Evolutionary conservation across 1,284 basidiomycete genomes (phyloP).

Genomic region (Austroboletus niveus): DNA sequence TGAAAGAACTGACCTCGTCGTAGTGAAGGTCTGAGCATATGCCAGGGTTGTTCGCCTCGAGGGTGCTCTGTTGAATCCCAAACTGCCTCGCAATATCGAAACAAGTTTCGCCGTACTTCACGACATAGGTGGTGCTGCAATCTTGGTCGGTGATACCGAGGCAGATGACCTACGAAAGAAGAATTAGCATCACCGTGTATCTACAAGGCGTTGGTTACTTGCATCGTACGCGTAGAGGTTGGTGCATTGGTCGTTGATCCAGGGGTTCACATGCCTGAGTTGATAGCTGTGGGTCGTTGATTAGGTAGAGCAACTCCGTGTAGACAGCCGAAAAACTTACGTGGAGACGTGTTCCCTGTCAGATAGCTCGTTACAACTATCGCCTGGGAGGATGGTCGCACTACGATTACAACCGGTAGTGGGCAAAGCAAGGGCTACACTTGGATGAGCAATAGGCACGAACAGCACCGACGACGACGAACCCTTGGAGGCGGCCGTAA

Average conservation of each 20-base stretch:
- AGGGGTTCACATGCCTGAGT: constrained; percentile 37
- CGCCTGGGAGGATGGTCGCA: constrained; percentile 35
- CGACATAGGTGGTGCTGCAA: neutral
- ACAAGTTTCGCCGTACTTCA: neutral
- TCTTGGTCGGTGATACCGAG: constrained; percentile 20
- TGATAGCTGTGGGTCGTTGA: constrained; percentile 35
- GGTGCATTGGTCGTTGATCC: constrained; percentile 36
- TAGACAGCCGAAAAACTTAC: constrained; percentile 22
- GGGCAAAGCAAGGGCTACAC: constrained; percentile 10
- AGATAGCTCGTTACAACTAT: constrained; percentile 39
- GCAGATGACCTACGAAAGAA: constrained; percentile 35
- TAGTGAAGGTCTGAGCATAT: neutral
- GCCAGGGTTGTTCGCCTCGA: neutral
- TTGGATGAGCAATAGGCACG: neutral
- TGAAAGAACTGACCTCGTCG: neutral
- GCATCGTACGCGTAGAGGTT: constrained; percentile 37
- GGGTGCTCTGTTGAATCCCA: neutral
- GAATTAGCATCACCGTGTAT: too few relatives aligned
- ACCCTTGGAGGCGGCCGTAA: constrained; percentile 17
- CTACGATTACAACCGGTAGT: constrained; percentile 35
- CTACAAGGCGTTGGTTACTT: neutral
- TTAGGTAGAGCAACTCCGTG: neutral
- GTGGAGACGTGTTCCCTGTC: constrained; percentile 43
- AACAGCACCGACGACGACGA: neutral
- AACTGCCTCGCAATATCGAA: neutral